Evolutionary conservation across 768 basidiomycete genomes (phyloP), one percentile per base, ranked within the genome.

Genomic region (Pleurotus tuoliensis): DNA sequence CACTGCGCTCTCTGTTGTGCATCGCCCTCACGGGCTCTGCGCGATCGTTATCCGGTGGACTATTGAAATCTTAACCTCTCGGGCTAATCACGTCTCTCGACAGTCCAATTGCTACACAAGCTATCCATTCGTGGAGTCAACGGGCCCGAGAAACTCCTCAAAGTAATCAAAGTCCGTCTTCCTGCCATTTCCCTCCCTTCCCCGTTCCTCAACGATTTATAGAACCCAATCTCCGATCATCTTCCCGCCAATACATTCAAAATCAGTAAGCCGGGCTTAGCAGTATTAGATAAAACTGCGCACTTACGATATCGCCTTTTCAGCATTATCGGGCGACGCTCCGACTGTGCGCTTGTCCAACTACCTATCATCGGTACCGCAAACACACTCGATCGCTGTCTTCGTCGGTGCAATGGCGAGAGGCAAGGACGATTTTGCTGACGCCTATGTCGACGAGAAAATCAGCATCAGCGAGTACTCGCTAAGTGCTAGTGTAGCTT

Each of bases 381-480:
- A 87, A 55, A 90, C 92, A 4, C 93, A 98, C 64, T 88, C 88
- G 38, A 75, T 99, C 54, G 94, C 93, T 15, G 90, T 99, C 55
- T 97, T 98, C 63, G 94, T 99, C 56, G 96, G 96, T 48, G 97
- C 96, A 18, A 99, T 99, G 96, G 96, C 96, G 5, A 80, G 96
- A 57, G 96, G 96, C 9, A 86, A 82, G 50, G 97, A 99, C 63
- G 92, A 96, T 73, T 99, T 99, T 75, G 97, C 97, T 12, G 97
- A 99, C 71, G 88, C 83, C 20, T 76, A 90, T 62, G 90, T 98
- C 0, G 97, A 99, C 67, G 87, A 96, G 73, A 99, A 99, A 76
- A 94, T 98, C 64, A 86, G 92, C 60, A 93, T 99, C 71, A 94
- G 92, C 64, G 87, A 97, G 64, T 99, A 95, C 72, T 82, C 92